Conservation (phyloP, 2,329 filamentous ascomycete genomes). For the Dactylellina sp. region DNA sequence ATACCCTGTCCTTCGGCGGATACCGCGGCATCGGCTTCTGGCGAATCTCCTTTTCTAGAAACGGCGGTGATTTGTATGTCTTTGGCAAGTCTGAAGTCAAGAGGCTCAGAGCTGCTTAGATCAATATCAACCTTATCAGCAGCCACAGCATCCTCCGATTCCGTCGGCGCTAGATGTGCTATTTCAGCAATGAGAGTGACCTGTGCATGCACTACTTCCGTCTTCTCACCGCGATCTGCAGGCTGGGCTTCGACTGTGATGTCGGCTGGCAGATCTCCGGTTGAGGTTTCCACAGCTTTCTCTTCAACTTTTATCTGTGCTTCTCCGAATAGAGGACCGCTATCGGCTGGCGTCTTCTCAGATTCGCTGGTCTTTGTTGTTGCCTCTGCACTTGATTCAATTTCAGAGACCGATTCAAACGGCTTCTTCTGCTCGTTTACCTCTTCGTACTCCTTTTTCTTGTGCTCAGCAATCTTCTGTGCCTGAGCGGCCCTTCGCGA, state of each 20-base stretch:
- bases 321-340: neutral
- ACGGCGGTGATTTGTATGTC: constrained; percentile 15
- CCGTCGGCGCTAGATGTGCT: constrained; percentile 27
- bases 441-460: too few species aligned
- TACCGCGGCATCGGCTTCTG: neutral
- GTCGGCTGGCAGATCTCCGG: neutral
- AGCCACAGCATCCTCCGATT: constrained; percentile 36
- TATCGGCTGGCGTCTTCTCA: neutral
- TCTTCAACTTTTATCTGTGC: neutral
- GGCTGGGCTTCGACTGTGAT: neutral
- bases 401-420: too few species aligned
- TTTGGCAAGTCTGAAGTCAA: constrained; percentile 17
- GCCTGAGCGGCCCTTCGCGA: too few species aligned
- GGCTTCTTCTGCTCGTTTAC: too few species aligned
- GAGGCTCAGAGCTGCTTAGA: constrained; percentile 22
- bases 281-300: neutral
- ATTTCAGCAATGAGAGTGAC: neutral
- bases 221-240: too few species aligned
- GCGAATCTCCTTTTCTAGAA: constrained; percentile 7
- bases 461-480: too few species aligned
- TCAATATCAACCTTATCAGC: constrained; percentile 31
- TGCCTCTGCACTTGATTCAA: too few species aligned
- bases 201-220: neutral
- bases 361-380: neutral
- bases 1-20: neutral